Base-by-base conservation (phyloP, 129 eudicot species). In the sunflower (Helianthus annuus) region DNA sequence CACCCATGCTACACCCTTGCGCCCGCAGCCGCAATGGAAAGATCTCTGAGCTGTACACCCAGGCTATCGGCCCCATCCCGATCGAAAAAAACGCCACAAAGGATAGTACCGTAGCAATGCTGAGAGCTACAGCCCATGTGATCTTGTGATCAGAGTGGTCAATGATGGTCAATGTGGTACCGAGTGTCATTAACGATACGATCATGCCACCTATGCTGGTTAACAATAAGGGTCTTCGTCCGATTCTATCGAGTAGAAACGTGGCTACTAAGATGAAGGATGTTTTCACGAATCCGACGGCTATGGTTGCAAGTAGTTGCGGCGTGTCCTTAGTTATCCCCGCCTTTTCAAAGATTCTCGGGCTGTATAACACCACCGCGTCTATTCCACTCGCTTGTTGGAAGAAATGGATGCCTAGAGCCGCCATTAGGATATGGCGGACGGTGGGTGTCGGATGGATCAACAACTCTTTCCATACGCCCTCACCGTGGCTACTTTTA, bases 331-430 rank as follows among this genome's bases (percentile, higher is more conserved):
- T 64, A 0, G 7, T 40, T 0, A 88, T 85, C 12, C 94, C 94
- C 0, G 90, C 94, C 32, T 74, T 79, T 36, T 74, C 73, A 53
- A 87, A 84, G 46, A 87, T 87, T 45, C 62, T 73, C 0, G 87
- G 75, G 57, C 92, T 84, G 66, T 87, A 87, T 38, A 84, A 53
- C 16, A 87, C 92, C 34, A 87, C 85, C 1, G 89, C 88, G 52
- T 87, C 92, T 51, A 87, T 82, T 44, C 92, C 92, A 10, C 87
- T 81, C 10, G 85, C 77, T 65, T 87, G 92, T 74, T 87, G 92
- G 73, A 84, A 87, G 83, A 81, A 84, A 38, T 87, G 89, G 44
- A 87, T 84, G 1, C 94, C 94, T 1, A 82, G 48, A 6, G 55
- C 94, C 1, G 84, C 84, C 1, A 87, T 74, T 15, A 85, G 49